A percentile compares a stretch with the other conserved stretches of the same genome.
phyloP scores from a whole-genome alignment of 768 basidiomycete species.

The Royoungia palumana region DNA sequence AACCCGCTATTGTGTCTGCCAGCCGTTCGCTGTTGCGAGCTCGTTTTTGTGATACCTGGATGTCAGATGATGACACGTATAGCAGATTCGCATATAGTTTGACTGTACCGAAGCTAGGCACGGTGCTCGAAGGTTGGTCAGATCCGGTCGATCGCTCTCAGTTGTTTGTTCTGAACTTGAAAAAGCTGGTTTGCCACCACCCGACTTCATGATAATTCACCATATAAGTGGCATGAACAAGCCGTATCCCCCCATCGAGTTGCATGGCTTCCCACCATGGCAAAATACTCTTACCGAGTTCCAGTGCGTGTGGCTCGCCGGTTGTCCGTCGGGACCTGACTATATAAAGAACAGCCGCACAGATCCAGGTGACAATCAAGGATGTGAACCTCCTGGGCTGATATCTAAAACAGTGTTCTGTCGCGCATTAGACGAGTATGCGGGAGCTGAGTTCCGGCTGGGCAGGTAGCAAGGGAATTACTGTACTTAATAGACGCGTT shows the following conservation, averaged over 20 bases:
- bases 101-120: slow-evolving; percentile 45
- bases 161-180: slow-evolving; percentile 33
- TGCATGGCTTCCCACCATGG: slow-evolving; percentile 82
- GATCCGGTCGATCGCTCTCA: slow-evolving; percentile 10
- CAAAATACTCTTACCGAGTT: slow-evolving; percentile 81
- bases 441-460: slow-evolving; percentile 71
- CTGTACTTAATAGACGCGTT: slow-evolving; percentile 2
- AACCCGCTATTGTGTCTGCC: slow-evolving; percentile 58
- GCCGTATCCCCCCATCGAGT: slow-evolving; percentile 50
- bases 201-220: slow-evolving; percentile 78
- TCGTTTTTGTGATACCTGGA: background rate
- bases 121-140: slow-evolving; percentile 62
- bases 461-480: slow-evolving; percentile 51
- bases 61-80: background rate
- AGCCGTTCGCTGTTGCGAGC: slow-evolving; percentile 44
- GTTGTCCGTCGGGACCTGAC: slow-evolving; percentile 5
- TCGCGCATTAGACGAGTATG: slow-evolving; percentile 69
- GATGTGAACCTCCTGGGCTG: slow-evolving; percentile 10
- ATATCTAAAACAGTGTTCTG: slow-evolving; percentile 60
- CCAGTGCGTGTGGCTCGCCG: slow-evolving; percentile 45
- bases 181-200: slow-evolving; percentile 54
- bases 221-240: slow-evolving; percentile 40
- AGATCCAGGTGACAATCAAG: slow-evolving; percentile 11
- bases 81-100: slow-evolving; percentile 29
- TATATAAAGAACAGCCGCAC: slow-evolving; percentile 18